A percentile compares a stretch with the other conserved stretches of the same genome.
phyloP scores from a whole-genome alignment of 2,329 filamentous ascomycete genomes.

The Colletotrichum tanaceti region DNA sequence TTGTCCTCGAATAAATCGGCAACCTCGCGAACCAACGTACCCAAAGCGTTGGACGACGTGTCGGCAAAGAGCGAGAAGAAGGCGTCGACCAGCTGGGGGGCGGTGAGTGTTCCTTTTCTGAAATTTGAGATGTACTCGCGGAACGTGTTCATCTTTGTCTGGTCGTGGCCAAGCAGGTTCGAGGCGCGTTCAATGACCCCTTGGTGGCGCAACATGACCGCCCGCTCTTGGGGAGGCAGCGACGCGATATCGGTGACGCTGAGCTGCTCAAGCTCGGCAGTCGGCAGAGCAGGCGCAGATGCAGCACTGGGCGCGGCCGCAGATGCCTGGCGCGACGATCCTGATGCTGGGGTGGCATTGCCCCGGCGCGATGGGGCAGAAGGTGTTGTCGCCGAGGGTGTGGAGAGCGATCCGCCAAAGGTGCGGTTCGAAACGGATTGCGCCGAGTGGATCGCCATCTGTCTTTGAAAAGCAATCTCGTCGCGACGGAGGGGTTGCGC shows the following conservation, averaged over 20 bases:
- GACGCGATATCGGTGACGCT: slow-evolving; percentile 62
- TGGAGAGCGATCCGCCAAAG: slow-evolving; percentile 87
- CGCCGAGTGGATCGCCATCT: slow-evolving; percentile 89
- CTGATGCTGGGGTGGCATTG: slow-evolving; percentile 11
- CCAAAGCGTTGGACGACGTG: slow-evolving; percentile 81
- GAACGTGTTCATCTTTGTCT: slow-evolving; percentile 80
- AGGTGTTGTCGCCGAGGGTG: slow-evolving; percentile 53
- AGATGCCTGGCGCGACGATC: slow-evolving; percentile 34
- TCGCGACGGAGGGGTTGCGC: slow-evolving; percentile 85
- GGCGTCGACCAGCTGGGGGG: slow-evolving; percentile 82
- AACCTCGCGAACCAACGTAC: slow-evolving; percentile 89
- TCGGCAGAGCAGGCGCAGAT: slow-evolving; percentile 40
- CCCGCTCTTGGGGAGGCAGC: slow-evolving; percentile 81
- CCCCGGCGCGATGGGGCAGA: slow-evolving; percentile 44
- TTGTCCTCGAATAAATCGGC: slow-evolving; percentile 92
- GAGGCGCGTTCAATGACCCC: slow-evolving; percentile 88
- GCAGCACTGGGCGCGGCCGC: slow-evolving; percentile 39
- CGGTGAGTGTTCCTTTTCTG: slow-evolving; percentile 74
- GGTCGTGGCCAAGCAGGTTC: slow-evolving; percentile 82
- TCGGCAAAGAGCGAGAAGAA: slow-evolving; percentile 88
- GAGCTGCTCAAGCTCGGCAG: slow-evolving; percentile 61
- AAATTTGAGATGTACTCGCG: slow-evolving; percentile 83
- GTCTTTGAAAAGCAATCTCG: slow-evolving; percentile 90
- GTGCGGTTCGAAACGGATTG: slow-evolving; percentile 82
- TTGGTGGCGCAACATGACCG: slow-evolving; percentile 81